A percentile compares a stretch with the other conserved stretches of the same genome.
phyloP scores from a whole-genome alignment of 371 early-diverging fungal genomes.

The Mucor piriformis region DNA sequence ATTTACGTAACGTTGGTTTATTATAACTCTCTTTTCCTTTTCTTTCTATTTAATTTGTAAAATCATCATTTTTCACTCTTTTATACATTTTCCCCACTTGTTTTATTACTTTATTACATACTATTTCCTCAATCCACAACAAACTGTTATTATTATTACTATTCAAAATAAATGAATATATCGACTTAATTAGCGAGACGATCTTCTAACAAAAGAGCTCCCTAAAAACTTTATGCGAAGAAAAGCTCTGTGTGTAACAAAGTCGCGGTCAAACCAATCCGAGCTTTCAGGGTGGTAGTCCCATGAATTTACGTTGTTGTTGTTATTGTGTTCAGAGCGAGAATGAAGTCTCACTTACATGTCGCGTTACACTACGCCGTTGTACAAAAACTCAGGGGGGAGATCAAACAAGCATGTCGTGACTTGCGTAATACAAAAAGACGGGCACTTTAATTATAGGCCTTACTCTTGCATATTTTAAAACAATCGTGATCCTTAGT shows the following conservation, averaged over 20 bases:
- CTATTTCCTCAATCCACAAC: neutral
- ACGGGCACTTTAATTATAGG: too few species aligned
- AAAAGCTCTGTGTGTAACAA: neutral
- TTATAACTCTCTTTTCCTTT: conserved; percentile 38
- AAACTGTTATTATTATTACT: neutral
- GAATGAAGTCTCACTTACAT: too few species aligned
- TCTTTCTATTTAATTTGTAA: conserved; percentile 1
- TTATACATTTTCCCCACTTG: neutral
- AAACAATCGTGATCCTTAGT: too few species aligned
- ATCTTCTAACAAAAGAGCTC: neutral
- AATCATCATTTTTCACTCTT: neutral
- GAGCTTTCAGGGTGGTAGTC: neutral
- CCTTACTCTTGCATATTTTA: too few species aligned
- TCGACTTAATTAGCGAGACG: neutral
- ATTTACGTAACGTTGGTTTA: conserved; percentile 66
- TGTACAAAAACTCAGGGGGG: too few species aligned
- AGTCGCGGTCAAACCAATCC: neutral
- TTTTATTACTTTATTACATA: conserved; percentile 3
- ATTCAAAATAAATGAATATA: neutral
- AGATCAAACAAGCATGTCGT: too few species aligned
- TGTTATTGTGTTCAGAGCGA: too few species aligned
- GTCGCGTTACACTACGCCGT: too few species aligned
- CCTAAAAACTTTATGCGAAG: neutral
- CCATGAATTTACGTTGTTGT: too few species aligned
- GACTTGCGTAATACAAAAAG: too few species aligned